Evolutionary conservation across 2,329 filamentous ascomycete species (phyloP), one percentile per base, ranked within the genome.

Genomic region (Endothia cerciana): DNA sequence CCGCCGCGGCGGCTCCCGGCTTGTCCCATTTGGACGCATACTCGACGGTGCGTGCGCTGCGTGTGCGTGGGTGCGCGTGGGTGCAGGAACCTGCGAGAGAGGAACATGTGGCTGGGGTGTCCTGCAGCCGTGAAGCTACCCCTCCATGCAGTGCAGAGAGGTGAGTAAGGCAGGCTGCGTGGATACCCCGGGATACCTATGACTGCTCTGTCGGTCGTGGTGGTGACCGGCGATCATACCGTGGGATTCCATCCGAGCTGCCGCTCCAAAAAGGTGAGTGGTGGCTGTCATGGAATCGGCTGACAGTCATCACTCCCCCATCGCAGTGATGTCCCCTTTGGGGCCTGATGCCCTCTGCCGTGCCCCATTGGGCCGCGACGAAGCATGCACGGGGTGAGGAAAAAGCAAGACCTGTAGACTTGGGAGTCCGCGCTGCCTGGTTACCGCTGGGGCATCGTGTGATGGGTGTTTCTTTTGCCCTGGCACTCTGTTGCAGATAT

Each of bases 111-210:
- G 33, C 59, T 49, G 45, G 45, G n/a, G n/a, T 49, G 41, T 61
- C 59, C 4, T 61, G 45, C 45, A 62, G 30, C 36, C 38, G 25
- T 15, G 45, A 43, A 62, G 60, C 60, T 62, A 53, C 60, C n/a
- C 59, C 33, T 41, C 36, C 55, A 58, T 58, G 55, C 55, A 41
- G n/a, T 45, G 57, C n/a, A 56, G 33, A n/a, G 53, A 56, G 28
- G 30, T 36, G 28, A 56, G 8, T 11, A 3, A 36, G 53, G 53
- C 53, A 13, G 41, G 41, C 58, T 28, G 41, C 25, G 25, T 33
- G 58, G 41, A 25, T 49, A 49, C 41, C 8, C 40, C 41, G 28
- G 58, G 58, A 19, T 33, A 45, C 58, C 25, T 49, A 41, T n/a
- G 40, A 51, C 25, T 51, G 6, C 25, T 30, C 58, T 47, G 58